Evolutionary conservation across 2,329 filamentous ascomycete genomes (phyloP).

Genomic region (Beauveria sp.): DNA sequence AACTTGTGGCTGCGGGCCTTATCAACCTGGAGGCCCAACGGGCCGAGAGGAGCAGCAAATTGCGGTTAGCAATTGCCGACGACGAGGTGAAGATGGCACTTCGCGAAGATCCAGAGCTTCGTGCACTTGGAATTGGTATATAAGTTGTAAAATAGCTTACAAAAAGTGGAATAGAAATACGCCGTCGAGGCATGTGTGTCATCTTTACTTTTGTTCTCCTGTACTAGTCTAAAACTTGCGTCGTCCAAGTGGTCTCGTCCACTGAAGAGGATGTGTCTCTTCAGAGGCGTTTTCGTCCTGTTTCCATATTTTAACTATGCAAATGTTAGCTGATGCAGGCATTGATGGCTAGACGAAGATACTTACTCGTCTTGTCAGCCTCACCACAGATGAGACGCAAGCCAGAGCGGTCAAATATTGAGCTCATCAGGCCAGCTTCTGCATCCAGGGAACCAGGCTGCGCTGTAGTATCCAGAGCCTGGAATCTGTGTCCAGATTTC

Average conservation of each 20-base stretch:
- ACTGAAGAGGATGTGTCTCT: slow-evolving; percentile 85
- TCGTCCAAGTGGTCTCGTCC: slow-evolving; percentile 74
- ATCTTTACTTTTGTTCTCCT: not conserved
- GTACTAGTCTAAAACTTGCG: slow-evolving; percentile 56
- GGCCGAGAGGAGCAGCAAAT: slow-evolving; percentile 79
- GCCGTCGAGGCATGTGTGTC: slow-evolving; percentile 6
- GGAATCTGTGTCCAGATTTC: slow-evolving; percentile 92
- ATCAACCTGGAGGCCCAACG: slow-evolving; percentile 74
- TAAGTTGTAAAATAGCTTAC: slow-evolving; percentile 21
- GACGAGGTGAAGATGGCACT: slow-evolving; percentile 88
- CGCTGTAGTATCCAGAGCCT: slow-evolving; percentile 81
- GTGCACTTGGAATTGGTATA: slow-evolving; percentile 60
- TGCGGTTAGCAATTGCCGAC: slow-evolving; percentile 77
- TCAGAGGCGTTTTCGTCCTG: slow-evolving; percentile 85
- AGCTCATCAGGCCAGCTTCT: slow-evolving; percentile 90
- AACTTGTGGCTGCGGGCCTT: slow-evolving; percentile 80
- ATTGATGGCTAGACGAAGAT: not conserved
- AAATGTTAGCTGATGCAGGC: slow-evolving; percentile 18
- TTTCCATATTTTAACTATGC: slow-evolving; percentile 85
- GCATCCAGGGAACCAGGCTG: slow-evolving; percentile 92
- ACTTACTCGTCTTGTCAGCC: slow-evolving; percentile 83
- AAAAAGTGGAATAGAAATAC: not conserved
- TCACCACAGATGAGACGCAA: slow-evolving; percentile 88
- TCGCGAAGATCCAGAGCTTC: slow-evolving; percentile 80
- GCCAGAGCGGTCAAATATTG: slow-evolving; percentile 84